Evolutionary conservation across 768 basidiomycete genomes (phyloP), one percentile per base, ranked within the genome.

Genomic region (Psilocybe sp.): DNA sequence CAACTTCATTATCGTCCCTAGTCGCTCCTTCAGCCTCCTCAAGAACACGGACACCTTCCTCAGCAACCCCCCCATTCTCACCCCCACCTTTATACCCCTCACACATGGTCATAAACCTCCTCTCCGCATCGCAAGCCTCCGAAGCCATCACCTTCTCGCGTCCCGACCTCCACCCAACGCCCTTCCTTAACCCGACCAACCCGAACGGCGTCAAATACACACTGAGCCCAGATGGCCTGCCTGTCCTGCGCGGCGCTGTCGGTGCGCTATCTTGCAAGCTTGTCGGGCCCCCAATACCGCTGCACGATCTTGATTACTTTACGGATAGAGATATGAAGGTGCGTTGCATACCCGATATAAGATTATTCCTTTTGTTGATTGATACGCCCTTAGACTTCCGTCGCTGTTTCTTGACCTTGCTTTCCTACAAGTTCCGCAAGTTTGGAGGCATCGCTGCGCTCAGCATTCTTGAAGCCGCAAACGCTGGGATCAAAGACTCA

Each of bases 361-460:
- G 19, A 20, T 44, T 20, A 20, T 14, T 40, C 4, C 19, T 20
- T 36, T 14, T n/a, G 16, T 34, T 34, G 11, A 12, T 19, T 12
- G 28, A 31, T 37, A 20, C 7, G 37, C n/a, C 36, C 34, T 11
- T 62, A 95, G 97, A 99, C 69, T 98, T 98, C 75, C 78, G 96
- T 50, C 76, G 84, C 60, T 82, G 97, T 7, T 98, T 98, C 80
- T 69, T 98, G 18, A 79, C 86, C 1, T 71, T 98, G 16, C 75
- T 98, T 10, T 96, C 95, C 1, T 99, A 86, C 62, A 93, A 90
- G 65, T 98, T 99, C 75, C 80, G 92, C 43, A 93, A 97, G 61
- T 97, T 98, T 60, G 86, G 89, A 3, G 85, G 90, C 34, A 84
- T 93, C 45, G 90, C 85, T 13, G 87, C 90, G 0, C 67, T 98